phyloP scores from a whole-genome alignment of 1,284 basidiomycete genomes.

The Trametes hirsuta region DNA sequence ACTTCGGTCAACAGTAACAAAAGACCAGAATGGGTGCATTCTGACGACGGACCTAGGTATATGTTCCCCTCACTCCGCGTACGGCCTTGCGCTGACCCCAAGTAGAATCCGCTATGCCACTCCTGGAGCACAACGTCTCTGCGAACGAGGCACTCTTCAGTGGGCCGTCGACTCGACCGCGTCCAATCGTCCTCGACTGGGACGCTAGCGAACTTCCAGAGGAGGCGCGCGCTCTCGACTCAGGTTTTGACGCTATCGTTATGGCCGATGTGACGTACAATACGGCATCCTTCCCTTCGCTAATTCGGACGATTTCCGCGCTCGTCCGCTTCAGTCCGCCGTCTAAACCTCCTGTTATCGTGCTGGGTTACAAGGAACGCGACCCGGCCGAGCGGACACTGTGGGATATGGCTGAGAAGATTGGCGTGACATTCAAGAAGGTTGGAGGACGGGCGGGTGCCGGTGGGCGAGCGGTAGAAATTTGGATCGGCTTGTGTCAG shows the following conservation, averaged over 20 bases:
- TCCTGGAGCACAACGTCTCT: slow-evolving; percentile 72
- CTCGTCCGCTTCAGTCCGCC: slow-evolving; percentile 40
- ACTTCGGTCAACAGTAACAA: slow-evolving; percentile 41
- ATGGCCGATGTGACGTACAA: slow-evolving; percentile 94
- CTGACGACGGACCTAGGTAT: slow-evolving; percentile 77
- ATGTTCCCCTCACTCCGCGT: slow-evolving; percentile 27
- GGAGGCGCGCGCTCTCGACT: slow-evolving; percentile 41
- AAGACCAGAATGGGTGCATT: slow-evolving; percentile 44
- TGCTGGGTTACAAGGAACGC: slow-evolving; percentile 85
- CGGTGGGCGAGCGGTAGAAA: slow-evolving; percentile 66
- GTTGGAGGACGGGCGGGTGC: slow-evolving; percentile 59
- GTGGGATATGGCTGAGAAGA: slow-evolving; percentile 57
- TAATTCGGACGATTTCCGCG: slow-evolving; percentile 56
- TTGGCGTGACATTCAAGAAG: slow-evolving; percentile 56
- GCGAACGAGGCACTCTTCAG: slow-evolving; percentile 48
- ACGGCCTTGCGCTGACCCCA: background rate
- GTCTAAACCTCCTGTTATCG: slow-evolving; percentile 45
- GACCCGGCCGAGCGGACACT: slow-evolving; percentile 72
- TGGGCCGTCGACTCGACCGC: slow-evolving; percentile 30
- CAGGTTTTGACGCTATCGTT: slow-evolving; percentile 64
- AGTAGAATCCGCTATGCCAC: slow-evolving; percentile 77
- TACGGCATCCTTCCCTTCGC: slow-evolving; percentile 76
- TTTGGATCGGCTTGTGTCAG: slow-evolving; percentile 58
- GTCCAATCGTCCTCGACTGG: slow-evolving; percentile 74
- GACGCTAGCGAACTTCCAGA: slow-evolving; percentile 57